Evolutionary conservation across 345 rosid species (phyloP), one percentile per base, ranked within the genome.

Genomic region (Salix koriyanagi): DNA sequence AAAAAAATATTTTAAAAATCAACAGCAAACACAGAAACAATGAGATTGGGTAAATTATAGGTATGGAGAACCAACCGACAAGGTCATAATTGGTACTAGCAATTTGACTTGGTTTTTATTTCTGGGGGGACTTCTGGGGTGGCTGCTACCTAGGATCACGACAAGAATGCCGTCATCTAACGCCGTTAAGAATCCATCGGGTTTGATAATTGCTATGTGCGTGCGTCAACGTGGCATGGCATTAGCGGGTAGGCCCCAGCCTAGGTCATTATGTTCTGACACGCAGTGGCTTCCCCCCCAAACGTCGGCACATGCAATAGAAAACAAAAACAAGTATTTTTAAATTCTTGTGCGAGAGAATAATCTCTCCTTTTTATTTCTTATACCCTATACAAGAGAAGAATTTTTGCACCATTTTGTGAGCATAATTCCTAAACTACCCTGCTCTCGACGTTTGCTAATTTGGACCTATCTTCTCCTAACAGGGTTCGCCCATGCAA

Each of bases 81-180:
- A 67, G 46, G 2, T 10, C n/a, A 30, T 30, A 32, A 13, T 46
- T 46, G 18, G 18, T 14, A 62, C 10, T 1, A 73, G 61, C 44
- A 30, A 36, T 15, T 68, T 39, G 11, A 3, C 14, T 15, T 23
- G 6, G 19, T 9, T 18, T 42, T 42, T 9, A 0, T 37, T 11
- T 46, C 21, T 16, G 23, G 6, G 19, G 18, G 58, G 15, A 25
- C 32, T 9, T 52, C 4, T 30, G n/a, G 32, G 65, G 25, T 7
- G 81, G 74, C 77, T 71, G 84, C 65, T 68, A 56, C 79, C 75
- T 48, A 2, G 75, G 77, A 75, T 23, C 58, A 52, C 41, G 75
- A 72, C 78, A 74, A 52, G 36, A 28, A 69, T 9, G 48, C n/a
- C 69, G 80, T 66, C 23, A 39, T 30, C 15, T 70, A 52, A 71